A percentile compares a stretch with the other conserved stretches of the same genome.
These are phyloP conservation scores for Spirogloea muscicola DNA, from an alignment of 139 green algal genomes.

Conservation along the genomic window DNA sequence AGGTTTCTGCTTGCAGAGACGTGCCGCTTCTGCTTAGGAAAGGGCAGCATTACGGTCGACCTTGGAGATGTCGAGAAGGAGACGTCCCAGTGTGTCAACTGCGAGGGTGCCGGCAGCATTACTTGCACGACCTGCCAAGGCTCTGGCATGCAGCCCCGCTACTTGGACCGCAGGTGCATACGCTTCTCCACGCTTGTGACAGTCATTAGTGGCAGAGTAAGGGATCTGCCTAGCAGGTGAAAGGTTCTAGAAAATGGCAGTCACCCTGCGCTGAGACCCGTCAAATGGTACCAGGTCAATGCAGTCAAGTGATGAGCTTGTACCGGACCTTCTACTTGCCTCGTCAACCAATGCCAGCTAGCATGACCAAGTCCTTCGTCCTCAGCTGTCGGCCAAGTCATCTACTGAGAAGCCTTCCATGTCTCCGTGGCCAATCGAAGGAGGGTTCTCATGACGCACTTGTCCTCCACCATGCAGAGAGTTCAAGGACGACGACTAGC, in stretches of 20 bases:
- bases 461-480: conserved; percentile 8
- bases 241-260: neutral
- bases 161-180: conserved; percentile 51
- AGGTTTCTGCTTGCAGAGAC: no score
- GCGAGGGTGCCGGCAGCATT: conserved; percentile 37
- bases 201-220: neutral
- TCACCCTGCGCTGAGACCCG: no score
- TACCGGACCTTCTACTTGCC: neutral
- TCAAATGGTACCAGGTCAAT: neutral
- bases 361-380: neutral
- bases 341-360: no score
- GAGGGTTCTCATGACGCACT: neutral
- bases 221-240: neutral
- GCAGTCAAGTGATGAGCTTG: neutral
- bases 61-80: conserved; percentile 45
- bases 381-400: neutral
- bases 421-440: neutral
- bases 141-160: conserved; percentile 53
- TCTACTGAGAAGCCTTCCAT: neutral
- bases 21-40: conserved; percentile 51
- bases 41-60: conserved; percentile 39
- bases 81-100: conserved; percentile 52
- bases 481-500: conserved; percentile 42
- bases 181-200: neutral
- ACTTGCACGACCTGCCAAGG: conserved; percentile 55